Conservation (phyloP, 331 rosid species). For the Ulmus americana region DNA sequence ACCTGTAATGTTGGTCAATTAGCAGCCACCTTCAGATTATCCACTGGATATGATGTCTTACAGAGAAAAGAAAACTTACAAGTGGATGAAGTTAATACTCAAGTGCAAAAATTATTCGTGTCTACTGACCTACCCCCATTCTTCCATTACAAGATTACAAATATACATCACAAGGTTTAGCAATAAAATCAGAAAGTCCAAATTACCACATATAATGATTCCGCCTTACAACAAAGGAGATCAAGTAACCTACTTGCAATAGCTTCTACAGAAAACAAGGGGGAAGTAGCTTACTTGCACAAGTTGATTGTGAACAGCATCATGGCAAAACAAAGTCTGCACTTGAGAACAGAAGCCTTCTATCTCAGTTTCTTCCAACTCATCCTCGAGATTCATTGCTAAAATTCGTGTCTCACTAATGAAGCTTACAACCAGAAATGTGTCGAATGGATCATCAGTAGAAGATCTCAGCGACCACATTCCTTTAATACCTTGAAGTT, state of each 20-base stretch:
- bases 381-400: slow-evolving; percentile 95
- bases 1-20: slow-evolving; percentile 45
- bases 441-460: slow-evolving; percentile 90
- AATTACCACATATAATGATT: neutral
- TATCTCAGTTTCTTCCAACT: slow-evolving; percentile 92
- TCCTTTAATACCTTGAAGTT: slow-evolving; percentile 97
- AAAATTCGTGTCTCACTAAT: slow-evolving; percentile 92
- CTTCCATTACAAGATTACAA: neutral
- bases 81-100: too few species aligned
- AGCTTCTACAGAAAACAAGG: neutral
- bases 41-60: neutral
- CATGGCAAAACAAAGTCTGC: slow-evolving; percentile 93
- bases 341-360: slow-evolving; percentile 91
- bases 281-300: slow-evolving; percentile 62
- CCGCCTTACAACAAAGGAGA: neutral
- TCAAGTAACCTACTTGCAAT: neutral
- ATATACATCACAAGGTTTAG: too few species aligned
- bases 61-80: neutral
- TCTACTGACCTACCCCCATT: neutral
- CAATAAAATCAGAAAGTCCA: too few species aligned
- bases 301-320: slow-evolving; percentile 86
- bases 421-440: slow-evolving; percentile 87
- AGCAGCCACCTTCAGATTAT: slow-evolving; percentile 15
- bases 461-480: slow-evolving; percentile 97
- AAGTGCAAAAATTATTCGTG: too few species aligned